phyloP scores from a whole-genome alignment of 345 rosid species.

The Brassica incana region DNA sequence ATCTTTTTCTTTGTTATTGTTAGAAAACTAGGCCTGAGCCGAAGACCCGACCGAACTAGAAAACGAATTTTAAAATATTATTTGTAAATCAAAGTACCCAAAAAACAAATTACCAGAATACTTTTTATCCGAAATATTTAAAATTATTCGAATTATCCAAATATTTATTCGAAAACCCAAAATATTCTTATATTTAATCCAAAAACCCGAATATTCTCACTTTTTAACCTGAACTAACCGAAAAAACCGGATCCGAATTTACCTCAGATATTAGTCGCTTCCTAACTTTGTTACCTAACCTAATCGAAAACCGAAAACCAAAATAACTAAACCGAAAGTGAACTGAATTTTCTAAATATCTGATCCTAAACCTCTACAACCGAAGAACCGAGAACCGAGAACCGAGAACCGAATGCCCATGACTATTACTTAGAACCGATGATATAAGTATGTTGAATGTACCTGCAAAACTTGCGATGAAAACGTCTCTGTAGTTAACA shows the following conservation, averaged over 20 bases:
- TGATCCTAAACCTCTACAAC: neutral
- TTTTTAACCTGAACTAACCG: neutral
- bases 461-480: slow-evolving; percentile 91
- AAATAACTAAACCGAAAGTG: neutral
- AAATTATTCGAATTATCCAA: neutral
- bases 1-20: neutral
- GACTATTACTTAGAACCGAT: neutral
- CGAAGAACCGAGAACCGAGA: neutral
- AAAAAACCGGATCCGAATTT: no score
- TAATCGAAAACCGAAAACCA: neutral
- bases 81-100: no score
- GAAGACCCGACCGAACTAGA: neutral
- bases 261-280: no score
- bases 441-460: neutral
- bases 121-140: no score
- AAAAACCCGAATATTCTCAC: neutral
- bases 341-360: neutral
- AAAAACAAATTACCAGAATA: no score
- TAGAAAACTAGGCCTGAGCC: neutral
- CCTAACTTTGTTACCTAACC: no score
- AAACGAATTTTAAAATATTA: no score
- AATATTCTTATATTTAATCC: neutral
- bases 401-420: no score
- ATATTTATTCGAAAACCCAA: neutral
- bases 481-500: slow-evolving; percentile 67